A percentile compares a stretch with the other conserved stretches of the same genome.
phyloP scores from a whole-genome alignment of 2,329 filamentous ascomycete species.

The Colletotrichum sp. region DNA sequence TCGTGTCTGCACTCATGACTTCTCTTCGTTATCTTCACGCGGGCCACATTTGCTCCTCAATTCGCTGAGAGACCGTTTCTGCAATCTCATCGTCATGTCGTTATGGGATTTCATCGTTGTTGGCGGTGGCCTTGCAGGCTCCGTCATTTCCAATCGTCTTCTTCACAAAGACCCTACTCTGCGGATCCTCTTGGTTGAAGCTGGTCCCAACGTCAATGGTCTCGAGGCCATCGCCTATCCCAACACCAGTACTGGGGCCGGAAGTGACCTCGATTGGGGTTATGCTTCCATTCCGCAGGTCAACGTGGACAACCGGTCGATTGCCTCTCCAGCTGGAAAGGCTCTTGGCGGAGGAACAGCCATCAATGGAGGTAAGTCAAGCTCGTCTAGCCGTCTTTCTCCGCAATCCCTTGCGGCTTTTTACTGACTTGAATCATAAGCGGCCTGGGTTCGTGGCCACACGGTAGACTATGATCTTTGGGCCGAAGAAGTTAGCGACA shows the following conservation, averaged over 20 bases:
- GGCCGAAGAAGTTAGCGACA: conserved; percentile 37
- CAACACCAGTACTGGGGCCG: conserved; percentile 21
- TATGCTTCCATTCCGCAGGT: conserved; percentile 36
- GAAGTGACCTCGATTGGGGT: conserved; percentile 35
- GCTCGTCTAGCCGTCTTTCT: neutral
- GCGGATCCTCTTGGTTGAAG: conserved; percentile 44
- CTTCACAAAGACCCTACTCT: conserved; percentile 24
- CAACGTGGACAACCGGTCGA: conserved; percentile 16
- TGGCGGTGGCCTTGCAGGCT: conserved; percentile 40
- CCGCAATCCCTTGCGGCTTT: neutral
- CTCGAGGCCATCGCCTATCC: conserved; percentile 28
- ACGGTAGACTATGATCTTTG: conserved; percentile 51
- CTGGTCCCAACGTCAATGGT: conserved; percentile 34
- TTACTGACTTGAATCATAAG: conserved; percentile 41
- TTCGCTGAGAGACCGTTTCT: neutral
- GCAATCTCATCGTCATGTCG: neutral
- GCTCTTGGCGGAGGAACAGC: conserved; percentile 44
- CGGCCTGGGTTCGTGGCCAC: conserved; percentile 47
- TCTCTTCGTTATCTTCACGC: neutral
- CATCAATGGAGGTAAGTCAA: conserved; percentile 43
- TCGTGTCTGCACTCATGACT: neutral
- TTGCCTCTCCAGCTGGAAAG: conserved; percentile 34
- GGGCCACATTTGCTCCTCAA: neutral
- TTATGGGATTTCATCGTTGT: conserved; percentile 40
- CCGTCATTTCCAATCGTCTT: conserved; percentile 39